Evolutionary conservation across 345 rosid genomes (phyloP).

Genomic region (Excoecaria agallocha): DNA sequence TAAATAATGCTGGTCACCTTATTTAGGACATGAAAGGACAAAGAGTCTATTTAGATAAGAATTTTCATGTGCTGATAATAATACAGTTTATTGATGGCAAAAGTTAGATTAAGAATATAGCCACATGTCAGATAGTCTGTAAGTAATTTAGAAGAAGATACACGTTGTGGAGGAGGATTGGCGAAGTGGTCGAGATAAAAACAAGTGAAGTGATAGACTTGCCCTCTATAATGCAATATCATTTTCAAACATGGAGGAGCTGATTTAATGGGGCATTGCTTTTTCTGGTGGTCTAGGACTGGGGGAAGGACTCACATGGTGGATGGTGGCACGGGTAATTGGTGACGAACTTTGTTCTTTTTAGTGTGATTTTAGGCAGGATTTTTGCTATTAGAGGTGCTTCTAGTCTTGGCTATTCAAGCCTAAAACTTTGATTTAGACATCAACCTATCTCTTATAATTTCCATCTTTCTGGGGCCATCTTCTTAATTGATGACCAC

Average conservation of each 20-base stretch:
- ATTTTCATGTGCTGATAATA: too few species aligned
- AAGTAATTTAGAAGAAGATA: too few species aligned
- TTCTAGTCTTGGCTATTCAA: too few species aligned
- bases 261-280: not conserved
- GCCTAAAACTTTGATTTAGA: not conserved
- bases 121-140: too few species aligned
- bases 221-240: constrained; percentile 10
- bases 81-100: too few species aligned
- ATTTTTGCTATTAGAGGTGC: not conserved
- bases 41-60: too few species aligned
- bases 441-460: not conserved
- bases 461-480: not conserved
- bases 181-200: too few species aligned
- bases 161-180: too few species aligned
- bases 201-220: constrained; percentile 7
- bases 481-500: not conserved
- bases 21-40: too few species aligned
- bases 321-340: constrained; percentile 33
- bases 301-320: constrained; percentile 27
- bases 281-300: constrained; percentile 3
- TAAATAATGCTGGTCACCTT: too few species aligned
- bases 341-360: constrained; percentile 20
- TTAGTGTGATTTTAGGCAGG: not conserved
- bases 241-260: not conserved
- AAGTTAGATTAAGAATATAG: too few species aligned